Percentiles rank a stretch among this genome's conserved stretches.
phyloP scores from a whole-genome alignment of 2,329 filamentous ascomycete genomes.

The Colletotrichum gigasporum region DNA sequence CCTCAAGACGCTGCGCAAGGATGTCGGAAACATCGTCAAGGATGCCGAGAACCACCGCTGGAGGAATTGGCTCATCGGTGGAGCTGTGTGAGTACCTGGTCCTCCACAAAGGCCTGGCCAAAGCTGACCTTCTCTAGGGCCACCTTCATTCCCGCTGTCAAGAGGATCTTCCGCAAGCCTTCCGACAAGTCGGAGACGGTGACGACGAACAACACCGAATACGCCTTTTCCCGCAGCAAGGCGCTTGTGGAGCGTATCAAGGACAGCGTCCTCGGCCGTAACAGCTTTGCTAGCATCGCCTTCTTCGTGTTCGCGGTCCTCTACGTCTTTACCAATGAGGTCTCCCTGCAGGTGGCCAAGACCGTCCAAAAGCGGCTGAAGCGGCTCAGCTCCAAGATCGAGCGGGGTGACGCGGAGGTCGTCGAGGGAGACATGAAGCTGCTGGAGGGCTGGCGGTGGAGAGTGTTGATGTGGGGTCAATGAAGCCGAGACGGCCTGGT shows the following conservation, averaged over 20 bases:
- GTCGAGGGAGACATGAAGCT: slow-evolving; percentile 58
- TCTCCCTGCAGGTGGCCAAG: slow-evolving; percentile 62
- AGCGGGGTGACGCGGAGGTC: slow-evolving; percentile 56
- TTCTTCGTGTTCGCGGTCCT: slow-evolving; percentile 66
- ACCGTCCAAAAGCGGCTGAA: slow-evolving; percentile 61
- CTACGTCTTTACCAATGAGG: slow-evolving; percentile 68
- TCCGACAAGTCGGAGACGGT: slow-evolving; percentile 44
- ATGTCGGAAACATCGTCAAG: slow-evolving; percentile 54
- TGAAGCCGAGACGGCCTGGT: neutral
- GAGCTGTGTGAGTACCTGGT: slow-evolving; percentile 54
- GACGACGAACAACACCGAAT: slow-evolving; percentile 63
- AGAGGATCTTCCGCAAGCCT: slow-evolving; percentile 57
- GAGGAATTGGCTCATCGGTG: slow-evolving; percentile 62
- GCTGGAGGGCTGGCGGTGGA: slow-evolving; percentile 66
- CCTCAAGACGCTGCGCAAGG: slow-evolving; percentile 52
- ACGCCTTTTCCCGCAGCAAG: slow-evolving; percentile 63
- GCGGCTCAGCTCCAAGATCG: slow-evolving; percentile 56
- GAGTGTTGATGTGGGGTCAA: slow-evolving; percentile 57
- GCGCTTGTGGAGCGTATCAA: slow-evolving; percentile 60
- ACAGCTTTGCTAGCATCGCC: slow-evolving; percentile 57
- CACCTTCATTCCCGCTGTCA: slow-evolving; percentile 61
- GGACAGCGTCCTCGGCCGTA: slow-evolving; percentile 52
- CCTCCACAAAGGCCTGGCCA: neutral
- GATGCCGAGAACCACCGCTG: slow-evolving; percentile 59
- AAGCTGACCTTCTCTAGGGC: slow-evolving; percentile 46